Conservation (phyloP, 2,329 filamentous ascomycete species). For the Fusarium sp. region DNA sequence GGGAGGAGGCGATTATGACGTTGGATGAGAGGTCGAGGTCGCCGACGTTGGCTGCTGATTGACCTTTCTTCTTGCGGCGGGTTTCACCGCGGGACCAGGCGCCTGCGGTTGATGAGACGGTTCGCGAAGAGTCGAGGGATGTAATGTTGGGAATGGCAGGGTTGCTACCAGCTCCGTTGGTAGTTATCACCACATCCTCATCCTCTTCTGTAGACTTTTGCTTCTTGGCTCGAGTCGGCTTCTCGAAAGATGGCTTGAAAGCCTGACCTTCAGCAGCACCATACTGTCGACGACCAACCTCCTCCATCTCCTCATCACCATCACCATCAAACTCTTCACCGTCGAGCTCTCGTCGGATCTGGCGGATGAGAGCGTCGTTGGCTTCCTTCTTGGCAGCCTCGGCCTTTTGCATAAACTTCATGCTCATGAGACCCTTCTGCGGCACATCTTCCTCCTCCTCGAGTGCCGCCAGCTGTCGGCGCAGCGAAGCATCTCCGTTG, state of each 20-base stretch:
- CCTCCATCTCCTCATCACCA: conserved; percentile 64
- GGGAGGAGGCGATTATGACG: conserved; percentile 47
- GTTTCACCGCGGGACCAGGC: conserved; percentile 58
- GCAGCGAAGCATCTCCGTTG: conserved; percentile 66
- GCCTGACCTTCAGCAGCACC: conserved; percentile 60
- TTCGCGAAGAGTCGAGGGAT: conserved; percentile 30
- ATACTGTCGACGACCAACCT: conserved; percentile 78
- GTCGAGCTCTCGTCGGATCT: conserved; percentile 79
- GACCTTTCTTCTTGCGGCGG: conserved; percentile 55
- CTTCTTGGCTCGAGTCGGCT: conserved; percentile 48
- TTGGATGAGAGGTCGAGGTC: conserved; percentile 58
- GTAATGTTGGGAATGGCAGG: conserved; percentile 37
- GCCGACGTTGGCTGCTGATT: conserved; percentile 44
- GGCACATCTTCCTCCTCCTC: conserved; percentile 64
- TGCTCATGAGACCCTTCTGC: conserved; percentile 77
- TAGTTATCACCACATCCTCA: conserved; percentile 47
- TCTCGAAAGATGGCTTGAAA: conserved; percentile 48
- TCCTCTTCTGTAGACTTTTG: conserved; percentile 40
- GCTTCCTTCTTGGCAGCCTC: conserved; percentile 81
- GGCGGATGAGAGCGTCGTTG: conserved; percentile 81
- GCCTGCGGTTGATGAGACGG: conserved; percentile 48
- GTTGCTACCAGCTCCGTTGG: conserved; percentile 27
- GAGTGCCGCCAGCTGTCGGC: conserved; percentile 59
- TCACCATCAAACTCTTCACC: conserved; percentile 66
- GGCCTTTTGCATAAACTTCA: conserved; percentile 96